Base-by-base conservation (phyloP, 1,284 basidiomycete genomes). In the Sparassis latifolia region DNA sequence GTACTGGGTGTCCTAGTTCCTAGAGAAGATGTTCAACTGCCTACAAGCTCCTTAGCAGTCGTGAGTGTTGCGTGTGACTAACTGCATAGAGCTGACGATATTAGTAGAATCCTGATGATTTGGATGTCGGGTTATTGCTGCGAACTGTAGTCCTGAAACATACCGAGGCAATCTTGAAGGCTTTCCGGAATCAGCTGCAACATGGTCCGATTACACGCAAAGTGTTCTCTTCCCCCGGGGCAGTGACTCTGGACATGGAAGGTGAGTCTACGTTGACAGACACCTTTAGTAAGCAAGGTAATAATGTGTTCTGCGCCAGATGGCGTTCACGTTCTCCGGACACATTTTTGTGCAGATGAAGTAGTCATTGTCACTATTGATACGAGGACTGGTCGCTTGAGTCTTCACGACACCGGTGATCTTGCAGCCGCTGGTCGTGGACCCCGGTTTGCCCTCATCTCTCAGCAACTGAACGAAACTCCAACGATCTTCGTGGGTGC, bases 341-440 rank as follows among this genome's bases (percentile, higher is more conserved):
- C 85, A 4, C 77, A 80, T 55, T 68, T 91, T 27, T 89, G 84
- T 58, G 82, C 82, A 1, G 84, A 88, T 52, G 85, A 89, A 60
- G 68, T 82, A 20, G 80, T 86, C 32, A 71, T 85, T 27, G 75
- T 90, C 47, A 81, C 82, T 4, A 77, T 91, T 44, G 88, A 91
- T 58, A 67, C 79, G 2, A 74, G 88, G 55, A 89, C 86, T 0
- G 88, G 88, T 10, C 78, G 79, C 12, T 67, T 90, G 54, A 82
- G 74, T 51, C 70, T 90, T 40, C 75, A 80, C 9, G 87, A 90
- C 62, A 84, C 80, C 1, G 86, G 86, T 5, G 86, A 88, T 59
- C 75, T 91, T 30, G 82, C 86, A 2, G 81, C 83, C 5, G 80
- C 82, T 39, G 79, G 81, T n/a, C 76, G 82, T 44, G 83, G 77